These are phyloP conservation scores for Xerocomus brunneocitrinus DNA, from an alignment of 768 basidiomycete genomes.

Conservation along the genomic window DNA sequence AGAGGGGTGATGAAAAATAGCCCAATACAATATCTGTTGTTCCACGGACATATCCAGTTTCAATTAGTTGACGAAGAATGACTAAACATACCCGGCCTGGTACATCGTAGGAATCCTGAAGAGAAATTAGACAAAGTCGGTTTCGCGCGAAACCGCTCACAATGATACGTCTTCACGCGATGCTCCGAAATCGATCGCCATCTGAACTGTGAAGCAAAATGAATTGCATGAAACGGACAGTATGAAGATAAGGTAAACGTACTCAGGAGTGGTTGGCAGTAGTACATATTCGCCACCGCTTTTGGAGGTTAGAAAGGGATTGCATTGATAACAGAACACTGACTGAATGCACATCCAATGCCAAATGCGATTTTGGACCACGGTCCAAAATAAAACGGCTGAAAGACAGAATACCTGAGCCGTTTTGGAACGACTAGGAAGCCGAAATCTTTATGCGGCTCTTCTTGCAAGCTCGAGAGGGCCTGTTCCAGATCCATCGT, in stretches of 20 bases:
- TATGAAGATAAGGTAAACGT: constrained; percentile 15
- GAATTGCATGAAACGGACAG: neutral
- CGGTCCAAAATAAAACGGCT: constrained; percentile 11
- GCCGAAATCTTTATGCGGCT: constrained; percentile 11
- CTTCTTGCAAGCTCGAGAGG: neutral
- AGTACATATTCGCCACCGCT: constrained; percentile 67
- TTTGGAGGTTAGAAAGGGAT: constrained; percentile 4
- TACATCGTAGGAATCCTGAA: constrained; percentile 56
- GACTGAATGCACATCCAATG: constrained; percentile 17
- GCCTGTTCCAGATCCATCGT: constrained; percentile 17
- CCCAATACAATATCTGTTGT: constrained; percentile 23
- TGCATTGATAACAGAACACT: neutral
- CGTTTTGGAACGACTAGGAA: constrained; percentile 10
- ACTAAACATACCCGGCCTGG: constrained; percentile 51
- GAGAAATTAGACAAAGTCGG: constrained; percentile 3
- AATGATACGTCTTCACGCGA: constrained; percentile 31
- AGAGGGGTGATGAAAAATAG: constrained; percentile 40
- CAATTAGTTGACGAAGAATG: no score
- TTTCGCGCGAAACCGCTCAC: constrained; percentile 11
- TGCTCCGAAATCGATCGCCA: constrained; percentile 35
- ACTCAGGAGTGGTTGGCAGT: constrained; percentile 77
- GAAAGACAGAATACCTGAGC: constrained; percentile 10
- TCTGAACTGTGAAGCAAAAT: constrained; percentile 16
- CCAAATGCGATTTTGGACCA: constrained; percentile 16
- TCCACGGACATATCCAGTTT: neutral